Evolutionary conservation across 805 yeast species (phyloP).

Genomic region (Gaillardinia entomophila): DNA sequence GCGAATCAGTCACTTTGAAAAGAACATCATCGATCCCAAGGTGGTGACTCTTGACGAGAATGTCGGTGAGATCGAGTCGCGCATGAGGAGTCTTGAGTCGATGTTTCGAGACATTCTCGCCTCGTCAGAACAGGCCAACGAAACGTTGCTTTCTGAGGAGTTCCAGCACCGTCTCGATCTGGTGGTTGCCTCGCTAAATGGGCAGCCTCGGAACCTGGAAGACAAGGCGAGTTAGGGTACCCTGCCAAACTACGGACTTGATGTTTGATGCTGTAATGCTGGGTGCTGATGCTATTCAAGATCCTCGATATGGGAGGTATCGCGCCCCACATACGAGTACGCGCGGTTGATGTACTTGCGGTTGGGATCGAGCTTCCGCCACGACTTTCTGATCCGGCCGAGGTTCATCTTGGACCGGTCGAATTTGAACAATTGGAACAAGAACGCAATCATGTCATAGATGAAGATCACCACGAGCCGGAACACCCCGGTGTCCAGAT

Average conservation of each 20-base stretch:
- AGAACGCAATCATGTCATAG: constrained; percentile 25
- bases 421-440: constrained; percentile 31
- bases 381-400: constrained; percentile 33
- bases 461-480: constrained; percentile 22
- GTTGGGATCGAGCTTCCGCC: constrained; percentile 37
- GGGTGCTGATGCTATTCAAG: constrained; percentile 3
- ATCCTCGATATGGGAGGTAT: constrained; percentile 12
- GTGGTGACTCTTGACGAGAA: constrained; percentile 8
- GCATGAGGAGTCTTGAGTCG: constrained; percentile 3
- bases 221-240: neutral
- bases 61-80: constrained; percentile 6
- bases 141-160: constrained; percentile 6
- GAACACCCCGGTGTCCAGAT: constrained; percentile 6
- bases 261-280: constrained; percentile 1
- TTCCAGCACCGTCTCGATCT: constrained; percentile 10
- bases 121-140: neutral
- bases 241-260: neutral
- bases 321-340: constrained; percentile 23
- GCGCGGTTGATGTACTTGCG: constrained; percentile 30
- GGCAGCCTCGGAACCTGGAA: constrained; percentile 3
- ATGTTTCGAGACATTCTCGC: constrained; percentile 2
- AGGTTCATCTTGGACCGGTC: constrained; percentile 38
- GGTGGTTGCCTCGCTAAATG: constrained; percentile 12
- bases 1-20: constrained; percentile 8
- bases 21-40: constrained; percentile 7